A percentile compares a stretch with the other conserved stretches of the same genome.
Evolutionary conservation across 2,329 filamentous ascomycete species (phyloP).

Genomic region (Neophaeococcomyces aloes): DNA sequence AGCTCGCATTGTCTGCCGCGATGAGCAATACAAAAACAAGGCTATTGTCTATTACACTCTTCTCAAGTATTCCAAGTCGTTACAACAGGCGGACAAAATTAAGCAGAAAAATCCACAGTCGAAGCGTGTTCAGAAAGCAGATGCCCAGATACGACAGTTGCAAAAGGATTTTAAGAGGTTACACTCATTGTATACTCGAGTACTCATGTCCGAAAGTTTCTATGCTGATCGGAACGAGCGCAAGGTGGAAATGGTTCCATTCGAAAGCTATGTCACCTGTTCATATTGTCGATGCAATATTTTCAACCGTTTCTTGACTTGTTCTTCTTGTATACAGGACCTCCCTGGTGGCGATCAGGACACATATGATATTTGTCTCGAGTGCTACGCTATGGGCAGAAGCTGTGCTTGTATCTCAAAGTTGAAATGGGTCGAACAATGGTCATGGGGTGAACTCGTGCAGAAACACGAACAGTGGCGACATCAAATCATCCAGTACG

Average conservation of each 20-base stretch:
- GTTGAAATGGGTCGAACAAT: constrained; percentile 87
- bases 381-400: constrained; percentile 94
- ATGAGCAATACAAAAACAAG: constrained; percentile 99
- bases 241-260: constrained; percentile 64
- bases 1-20: constrained; percentile 81
- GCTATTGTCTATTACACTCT: constrained; percentile 85
- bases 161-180: constrained; percentile 71
- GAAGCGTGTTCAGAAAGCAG: constrained; percentile 29
- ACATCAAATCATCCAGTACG: constrained; percentile 61
- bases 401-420: constrained; percentile 82
- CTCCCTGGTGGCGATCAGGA: constrained; percentile 62
- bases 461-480: constrained; percentile 77
- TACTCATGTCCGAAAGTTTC: constrained; percentile 81
- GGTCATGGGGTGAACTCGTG: constrained; percentile 68
- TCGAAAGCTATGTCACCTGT: constrained; percentile 86
- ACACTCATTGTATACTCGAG: constrained; percentile 64
- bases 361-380: constrained; percentile 94
- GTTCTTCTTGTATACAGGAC: constrained; percentile 65
- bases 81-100: constrained; percentile 49
- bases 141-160: constrained; percentile 56
- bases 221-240: constrained; percentile 49
- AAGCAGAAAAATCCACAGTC: constrained; percentile 32
- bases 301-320: constrained; percentile 93
- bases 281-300: constrained; percentile 94
- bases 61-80: constrained; percentile 57